These are phyloP conservation scores for Wickerhamiella alocasiicola DNA, from an alignment of 805 yeast genomes.

Conservation along the genomic window DNA sequence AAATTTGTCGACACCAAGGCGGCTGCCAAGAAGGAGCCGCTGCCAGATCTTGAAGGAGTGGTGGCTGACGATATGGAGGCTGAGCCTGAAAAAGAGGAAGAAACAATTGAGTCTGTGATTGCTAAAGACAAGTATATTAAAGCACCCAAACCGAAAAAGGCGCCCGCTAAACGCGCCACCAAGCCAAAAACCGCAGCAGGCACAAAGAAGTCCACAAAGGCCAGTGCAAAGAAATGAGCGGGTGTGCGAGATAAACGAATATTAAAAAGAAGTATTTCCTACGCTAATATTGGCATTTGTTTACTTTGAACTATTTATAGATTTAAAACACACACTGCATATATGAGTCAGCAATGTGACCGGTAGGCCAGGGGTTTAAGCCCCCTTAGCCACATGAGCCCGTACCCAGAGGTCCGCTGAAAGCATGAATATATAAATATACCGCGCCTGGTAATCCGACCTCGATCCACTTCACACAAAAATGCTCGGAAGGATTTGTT, in stretches of 20 bases:
- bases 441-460: too few relatives aligned
- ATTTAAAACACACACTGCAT: too few relatives aligned
- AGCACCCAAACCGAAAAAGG: conserved; percentile 13
- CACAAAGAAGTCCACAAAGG: conserved; percentile 4
- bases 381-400: too few relatives aligned
- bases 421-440: too few relatives aligned
- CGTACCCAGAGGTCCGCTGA: too few relatives aligned
- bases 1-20: conserved; percentile 33
- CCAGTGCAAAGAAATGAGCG: background rate
- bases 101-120: conserved; percentile 32
- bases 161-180: conserved; percentile 8
- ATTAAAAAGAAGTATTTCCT: too few relatives aligned
- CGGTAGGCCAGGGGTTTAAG: too few relatives aligned
- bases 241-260: too few relatives aligned
- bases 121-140: conserved; percentile 23
- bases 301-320: too few relatives aligned
- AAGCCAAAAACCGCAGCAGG: conserved; percentile 5
- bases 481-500: background rate
- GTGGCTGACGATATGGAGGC: conserved; percentile 40
- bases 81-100: conserved; percentile 26
- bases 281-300: too few relatives aligned
- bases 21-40: conserved; percentile 25
- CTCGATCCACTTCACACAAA: too few relatives aligned
- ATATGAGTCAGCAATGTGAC: too few relatives aligned
- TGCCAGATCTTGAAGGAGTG: conserved; percentile 62